Conservation (phyloP, 73 alveolate species). For the Tetrahymena borealis region DNA sequence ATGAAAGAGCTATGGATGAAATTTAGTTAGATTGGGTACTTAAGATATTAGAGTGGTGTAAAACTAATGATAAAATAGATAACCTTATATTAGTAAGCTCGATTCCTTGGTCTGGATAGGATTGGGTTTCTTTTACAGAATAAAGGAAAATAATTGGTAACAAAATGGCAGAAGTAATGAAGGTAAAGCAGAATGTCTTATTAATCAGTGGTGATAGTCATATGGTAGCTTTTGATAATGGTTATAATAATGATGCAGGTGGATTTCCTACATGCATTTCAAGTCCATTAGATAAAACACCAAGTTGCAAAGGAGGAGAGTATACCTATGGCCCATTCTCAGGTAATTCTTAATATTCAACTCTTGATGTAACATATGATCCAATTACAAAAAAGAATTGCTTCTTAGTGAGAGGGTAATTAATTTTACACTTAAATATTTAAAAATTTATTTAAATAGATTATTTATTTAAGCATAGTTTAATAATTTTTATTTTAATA, state of each 20-base stretch:
- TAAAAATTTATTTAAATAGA: not conserved
- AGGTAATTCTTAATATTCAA: not conserved
- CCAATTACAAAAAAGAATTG: not conserved
- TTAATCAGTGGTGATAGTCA: not conserved
- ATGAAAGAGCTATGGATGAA: not conserved
- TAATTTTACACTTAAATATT: not conserved
- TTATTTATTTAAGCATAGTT: too few relatives aligned
- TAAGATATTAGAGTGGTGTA: not conserved
- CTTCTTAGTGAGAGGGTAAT: not conserved
- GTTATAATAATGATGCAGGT: not conserved
- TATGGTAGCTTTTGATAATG: not conserved
- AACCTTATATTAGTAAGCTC: not conserved
- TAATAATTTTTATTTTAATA: not conserved
- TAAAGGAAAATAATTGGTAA: not conserved
- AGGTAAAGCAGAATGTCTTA: not conserved
- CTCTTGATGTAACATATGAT: not conserved
- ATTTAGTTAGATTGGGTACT: not conserved
- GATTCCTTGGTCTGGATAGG: not conserved
- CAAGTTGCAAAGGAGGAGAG: not conserved
- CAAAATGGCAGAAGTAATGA: not conserved
- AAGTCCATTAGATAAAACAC: not conserved
- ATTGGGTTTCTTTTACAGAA: not conserved
- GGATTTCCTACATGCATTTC: not conserved
- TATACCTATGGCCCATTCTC: not conserved
- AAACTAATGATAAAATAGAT: not conserved